Percentiles rank a stretch among this genome's conserved stretches.
These are phyloP conservation scores for Neoboletus subvelutipes DNA, from an alignment of 768 basidiomycete genomes.

Conservation along the genomic window DNA sequence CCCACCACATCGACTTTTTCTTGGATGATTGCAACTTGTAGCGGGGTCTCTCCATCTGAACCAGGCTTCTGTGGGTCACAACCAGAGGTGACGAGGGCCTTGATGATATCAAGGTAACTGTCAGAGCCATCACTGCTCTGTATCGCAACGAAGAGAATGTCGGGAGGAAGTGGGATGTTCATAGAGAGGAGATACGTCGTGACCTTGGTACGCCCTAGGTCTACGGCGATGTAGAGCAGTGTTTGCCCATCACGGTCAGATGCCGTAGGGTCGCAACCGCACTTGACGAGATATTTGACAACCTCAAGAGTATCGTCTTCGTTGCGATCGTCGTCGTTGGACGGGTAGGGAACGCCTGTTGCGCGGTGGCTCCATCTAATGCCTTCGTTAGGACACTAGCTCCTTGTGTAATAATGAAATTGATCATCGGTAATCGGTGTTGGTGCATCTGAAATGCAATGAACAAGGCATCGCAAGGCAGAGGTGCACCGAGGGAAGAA, in stretches of 20 bases:
- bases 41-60: not conserved
- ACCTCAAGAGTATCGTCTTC: not conserved
- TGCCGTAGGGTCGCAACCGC: not conserved
- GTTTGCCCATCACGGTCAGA: not conserved
- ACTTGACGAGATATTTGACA: not conserved
- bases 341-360: not conserved
- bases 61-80: not conserved
- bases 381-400: not conserved
- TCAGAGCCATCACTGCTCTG: too few species aligned
- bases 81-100: not conserved
- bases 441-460: not conserved
- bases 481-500: not conserved
- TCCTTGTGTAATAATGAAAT: not conserved
- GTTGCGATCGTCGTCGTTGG: too few species aligned
- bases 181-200: not conserved
- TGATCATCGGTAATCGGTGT: not conserved
- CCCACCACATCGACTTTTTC: not conserved
- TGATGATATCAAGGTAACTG: not conserved
- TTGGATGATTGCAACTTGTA: not conserved
- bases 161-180: not conserved
- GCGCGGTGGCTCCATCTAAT: not conserved
- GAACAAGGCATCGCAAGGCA: not conserved
- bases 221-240: not conserved
- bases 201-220: not conserved
- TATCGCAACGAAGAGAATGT: slow-evolving; percentile 1